Conservation (phyloP, 2,329 filamentous ascomycete genomes). For the Exophiala oligosperma region DNA sequence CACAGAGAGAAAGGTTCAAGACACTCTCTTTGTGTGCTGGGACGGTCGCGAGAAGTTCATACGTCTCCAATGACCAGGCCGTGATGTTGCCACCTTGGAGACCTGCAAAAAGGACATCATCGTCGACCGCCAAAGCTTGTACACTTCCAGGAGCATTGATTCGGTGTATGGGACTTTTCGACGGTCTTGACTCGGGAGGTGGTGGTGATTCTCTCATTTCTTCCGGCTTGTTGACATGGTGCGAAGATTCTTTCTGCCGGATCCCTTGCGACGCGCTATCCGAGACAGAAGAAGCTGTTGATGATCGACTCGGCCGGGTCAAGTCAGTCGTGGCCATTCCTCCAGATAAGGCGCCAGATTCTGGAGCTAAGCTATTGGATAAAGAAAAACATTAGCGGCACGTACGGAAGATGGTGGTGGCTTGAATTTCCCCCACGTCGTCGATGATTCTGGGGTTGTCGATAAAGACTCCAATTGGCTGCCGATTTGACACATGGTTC, state of each 20-base stretch:
- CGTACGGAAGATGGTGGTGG: background rate
- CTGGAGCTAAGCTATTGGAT: background rate
- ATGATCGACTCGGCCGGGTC: conserved; percentile 1
- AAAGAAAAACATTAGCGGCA: background rate
- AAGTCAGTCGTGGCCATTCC: conserved; percentile 18
- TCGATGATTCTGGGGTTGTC: background rate
- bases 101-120: conserved; percentile 82
- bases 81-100: conserved; percentile 92
- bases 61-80: conserved; percentile 85
- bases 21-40: conserved; percentile 92
- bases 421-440: conserved; percentile 3
- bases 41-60: conserved; percentile 73
- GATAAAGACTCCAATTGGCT: conserved; percentile 4
- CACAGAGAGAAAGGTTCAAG: conserved; percentile 77
- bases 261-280: background rate
- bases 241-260: background rate
- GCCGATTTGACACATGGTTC: conserved; percentile 21
- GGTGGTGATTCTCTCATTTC: conserved; percentile 1
- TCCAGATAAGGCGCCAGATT: background rate
- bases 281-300: background rate
- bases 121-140: conserved; percentile 77
- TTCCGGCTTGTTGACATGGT: background rate
- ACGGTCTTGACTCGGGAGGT: background rate
- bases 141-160: conserved; percentile 34
- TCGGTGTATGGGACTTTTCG: conserved; percentile 23